These are phyloP conservation scores for Cutaneotrichosporon curvatum DNA, from an alignment of 1,284 basidiomycete genomes.

Conservation along the genomic window DNA sequence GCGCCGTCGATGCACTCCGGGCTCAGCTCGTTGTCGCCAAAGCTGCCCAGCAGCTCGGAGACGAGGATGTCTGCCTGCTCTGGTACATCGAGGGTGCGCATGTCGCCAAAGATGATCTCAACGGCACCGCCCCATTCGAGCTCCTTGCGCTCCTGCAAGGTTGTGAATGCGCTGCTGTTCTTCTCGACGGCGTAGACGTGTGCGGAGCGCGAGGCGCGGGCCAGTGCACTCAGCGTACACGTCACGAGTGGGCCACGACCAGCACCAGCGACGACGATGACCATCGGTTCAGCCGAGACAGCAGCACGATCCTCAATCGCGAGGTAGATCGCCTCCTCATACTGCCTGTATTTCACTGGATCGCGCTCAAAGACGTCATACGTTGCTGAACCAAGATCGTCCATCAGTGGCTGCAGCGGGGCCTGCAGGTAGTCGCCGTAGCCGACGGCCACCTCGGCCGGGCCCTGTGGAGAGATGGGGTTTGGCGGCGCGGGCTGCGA, in stretches of 20 bases:
- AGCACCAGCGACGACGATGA: constrained; percentile 87
- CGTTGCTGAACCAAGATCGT: constrained; percentile 87
- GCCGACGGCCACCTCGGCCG: constrained; percentile 80
- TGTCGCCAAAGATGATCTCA: constrained; percentile 81
- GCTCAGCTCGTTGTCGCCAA: constrained; percentile 97
- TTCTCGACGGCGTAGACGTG: constrained; percentile 89
- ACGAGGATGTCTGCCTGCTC: constrained; percentile 89
- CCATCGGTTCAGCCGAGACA: constrained; percentile 16
- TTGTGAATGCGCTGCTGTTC: constrained; percentile 87
- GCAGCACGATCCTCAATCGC: constrained; percentile 64
- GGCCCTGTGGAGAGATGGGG: constrained; percentile 42
- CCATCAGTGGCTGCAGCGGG: constrained; percentile 94
- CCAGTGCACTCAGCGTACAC: constrained; percentile 70
- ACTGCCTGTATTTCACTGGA: constrained; percentile 90
- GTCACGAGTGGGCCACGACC: constrained; percentile 92
- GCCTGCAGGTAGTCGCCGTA: constrained; percentile 96
- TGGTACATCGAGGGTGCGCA: constrained; percentile 72
- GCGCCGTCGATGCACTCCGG: constrained; percentile 98
- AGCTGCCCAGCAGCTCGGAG: constrained; percentile 91
- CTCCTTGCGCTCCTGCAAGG: constrained; percentile 73
- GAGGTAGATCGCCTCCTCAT: constrained; percentile 84
- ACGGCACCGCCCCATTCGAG: constrained; percentile 80
- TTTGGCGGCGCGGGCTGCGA: constrained; percentile 49
- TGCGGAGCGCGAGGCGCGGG: constrained; percentile 60
- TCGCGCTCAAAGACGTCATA: constrained; percentile 98